These are phyloP conservation scores for Fusarium brevicatenulatum DNA, from an alignment of 2,329 filamentous ascomycete species.

Conservation along the genomic window DNA sequence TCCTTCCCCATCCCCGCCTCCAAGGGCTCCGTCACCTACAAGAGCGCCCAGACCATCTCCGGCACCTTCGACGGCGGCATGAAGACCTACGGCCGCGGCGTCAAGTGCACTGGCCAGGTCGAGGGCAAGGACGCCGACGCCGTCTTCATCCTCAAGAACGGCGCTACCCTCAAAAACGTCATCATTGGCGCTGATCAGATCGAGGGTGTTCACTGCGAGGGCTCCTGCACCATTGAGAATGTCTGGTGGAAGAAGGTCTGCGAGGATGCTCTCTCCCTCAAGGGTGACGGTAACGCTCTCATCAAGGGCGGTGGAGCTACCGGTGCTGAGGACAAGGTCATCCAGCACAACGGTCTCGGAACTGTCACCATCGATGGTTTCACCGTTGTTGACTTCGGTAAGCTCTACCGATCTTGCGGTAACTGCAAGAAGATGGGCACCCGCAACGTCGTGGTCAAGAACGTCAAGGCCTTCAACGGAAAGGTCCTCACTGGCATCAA, in stretches of 20 bases:
- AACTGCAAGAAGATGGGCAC: slow-evolving; percentile 44
- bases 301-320: slow-evolving; percentile 38
- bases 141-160: slow-evolving; percentile 40
- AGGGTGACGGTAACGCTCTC: slow-evolving; percentile 37
- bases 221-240: slow-evolving; percentile 39
- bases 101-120: slow-evolving; percentile 34
- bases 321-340: slow-evolving; percentile 39
- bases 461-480: slow-evolving; percentile 39
- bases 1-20: slow-evolving; percentile 40
- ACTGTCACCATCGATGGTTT: slow-evolving; percentile 41
- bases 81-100: slow-evolving; percentile 40
- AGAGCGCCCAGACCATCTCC: slow-evolving; percentile 22
- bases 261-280: slow-evolving; percentile 37
- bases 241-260: slow-evolving; percentile 42
- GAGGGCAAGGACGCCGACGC: slow-evolving; percentile 33
- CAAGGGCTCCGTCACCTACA: slow-evolving; percentile 43
- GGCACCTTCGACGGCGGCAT: slow-evolving; percentile 33
- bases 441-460: slow-evolving; percentile 40
- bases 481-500: slow-evolving; percentile 41
- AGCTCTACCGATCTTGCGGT: slow-evolving; percentile 43
- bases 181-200: slow-evolving; percentile 38
- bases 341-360: slow-evolving; percentile 41
- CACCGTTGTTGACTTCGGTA: slow-evolving; percentile 40
- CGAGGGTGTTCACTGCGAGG: slow-evolving; percentile 40
- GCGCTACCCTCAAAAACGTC: slow-evolving; percentile 39